Evolutionary conservation across 208 protist species (phyloP).

Genomic region (Crithidia acanthocephali): DNA sequence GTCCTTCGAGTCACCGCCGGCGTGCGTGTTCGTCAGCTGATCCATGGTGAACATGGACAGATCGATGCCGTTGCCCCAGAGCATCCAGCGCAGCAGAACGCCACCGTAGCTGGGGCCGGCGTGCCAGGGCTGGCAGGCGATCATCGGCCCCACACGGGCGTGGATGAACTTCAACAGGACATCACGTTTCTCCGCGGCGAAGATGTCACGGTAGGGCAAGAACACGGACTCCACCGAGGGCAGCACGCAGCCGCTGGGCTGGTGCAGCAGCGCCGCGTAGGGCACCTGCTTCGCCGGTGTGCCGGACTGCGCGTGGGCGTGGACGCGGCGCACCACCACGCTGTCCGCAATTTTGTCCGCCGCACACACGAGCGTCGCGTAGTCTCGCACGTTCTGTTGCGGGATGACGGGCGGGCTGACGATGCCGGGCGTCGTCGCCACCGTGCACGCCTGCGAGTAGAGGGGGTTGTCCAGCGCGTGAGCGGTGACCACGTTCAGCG

Average conservation of each 20-base stretch:
- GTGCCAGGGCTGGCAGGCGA: conserved; percentile 74
- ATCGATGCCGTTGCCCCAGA: conserved; percentile 90
- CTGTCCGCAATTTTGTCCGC: conserved; percentile 29
- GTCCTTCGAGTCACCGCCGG: conserved; percentile 2
- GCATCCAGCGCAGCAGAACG: conserved; percentile 78
- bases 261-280: conserved; percentile 27
- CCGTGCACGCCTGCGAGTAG: conserved; percentile 40
- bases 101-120: conserved; percentile 47
- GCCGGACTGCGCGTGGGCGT: background rate
- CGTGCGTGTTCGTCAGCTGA: conserved; percentile 50
- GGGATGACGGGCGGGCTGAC: conserved; percentile 34
- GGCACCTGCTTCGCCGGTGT: conserved; percentile 20
- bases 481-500: conserved; percentile 63
- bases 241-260: conserved; percentile 28
- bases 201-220: conserved; percentile 79
- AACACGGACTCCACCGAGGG: conserved; percentile 37
- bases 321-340: conserved; percentile 30
- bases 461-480: conserved; percentile 62
- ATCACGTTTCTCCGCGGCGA: conserved; percentile 65
- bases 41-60: conserved; percentile 90
- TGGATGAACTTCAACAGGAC: conserved; percentile 70
- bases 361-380: conserved; percentile 19
- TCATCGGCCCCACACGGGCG: conserved; percentile 71
- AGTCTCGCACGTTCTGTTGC: conserved; percentile 28
- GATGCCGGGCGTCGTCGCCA: conserved; percentile 33